Percentiles rank a stretch among this genome's conserved stretches.
Conservation (phyloP, 2,329 filamentous ascomycete species). For the Cercospora sesami region DNA sequence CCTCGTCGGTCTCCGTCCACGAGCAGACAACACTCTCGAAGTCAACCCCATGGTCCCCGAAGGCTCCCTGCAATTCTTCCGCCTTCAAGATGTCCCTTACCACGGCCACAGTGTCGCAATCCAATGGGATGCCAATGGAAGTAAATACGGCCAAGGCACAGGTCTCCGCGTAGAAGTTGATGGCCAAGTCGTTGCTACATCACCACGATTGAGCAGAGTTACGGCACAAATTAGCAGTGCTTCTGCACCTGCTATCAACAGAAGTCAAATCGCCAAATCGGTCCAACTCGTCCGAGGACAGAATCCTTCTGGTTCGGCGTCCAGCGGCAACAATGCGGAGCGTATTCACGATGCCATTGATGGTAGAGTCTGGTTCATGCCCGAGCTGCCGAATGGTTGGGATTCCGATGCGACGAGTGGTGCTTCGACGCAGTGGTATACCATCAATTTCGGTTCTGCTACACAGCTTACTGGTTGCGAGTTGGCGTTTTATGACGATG, state of each 20-base stretch:
- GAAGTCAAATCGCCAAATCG: conserved; percentile 40
- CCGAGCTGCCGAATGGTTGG: conserved; percentile 45
- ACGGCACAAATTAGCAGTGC: conserved; percentile 28
- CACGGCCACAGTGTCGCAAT: conserved; percentile 47
- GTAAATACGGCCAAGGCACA: conserved; percentile 34
- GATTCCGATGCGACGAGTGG: conserved; percentile 35
- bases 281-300: conserved; percentile 38
- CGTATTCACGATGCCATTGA: conserved; percentile 43
- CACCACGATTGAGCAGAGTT: conserved; percentile 34
- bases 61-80: conserved; percentile 43
- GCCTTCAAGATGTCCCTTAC: conserved; percentile 45
- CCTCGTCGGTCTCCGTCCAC: conserved; percentile 46
- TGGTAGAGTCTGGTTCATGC: conserved; percentile 45
- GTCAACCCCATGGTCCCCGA: conserved; percentile 44
- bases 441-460: conserved; percentile 40
- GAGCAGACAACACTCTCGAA: conserved; percentile 43
- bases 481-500: conserved; percentile 42
- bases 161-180: conserved; percentile 43
- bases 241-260: conserved; percentile 34
- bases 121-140: conserved; percentile 45
- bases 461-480: conserved; percentile 39
- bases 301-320: conserved; percentile 40
- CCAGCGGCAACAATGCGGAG: conserved; percentile 31
- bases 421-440: conserved; percentile 40
- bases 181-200: conserved; percentile 38